Base-by-base conservation (phyloP, 2,329 filamentous ascomycete genomes). In the Cadophora luteo-olivacea region DNA sequence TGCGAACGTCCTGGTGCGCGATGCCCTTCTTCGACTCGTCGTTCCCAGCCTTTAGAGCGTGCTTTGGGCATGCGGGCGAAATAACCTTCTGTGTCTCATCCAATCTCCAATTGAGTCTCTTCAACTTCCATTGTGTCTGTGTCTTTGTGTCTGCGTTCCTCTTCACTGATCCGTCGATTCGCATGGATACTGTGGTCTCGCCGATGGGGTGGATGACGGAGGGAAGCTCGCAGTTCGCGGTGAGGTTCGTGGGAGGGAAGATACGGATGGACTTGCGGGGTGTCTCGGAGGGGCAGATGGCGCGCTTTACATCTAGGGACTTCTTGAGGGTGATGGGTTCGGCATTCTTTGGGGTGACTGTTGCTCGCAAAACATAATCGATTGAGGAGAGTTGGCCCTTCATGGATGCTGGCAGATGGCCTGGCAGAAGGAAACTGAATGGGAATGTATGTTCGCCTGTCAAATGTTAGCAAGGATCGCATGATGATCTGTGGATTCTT, bases 201-300 rank as follows among this genome's bases (percentile, higher is more conserved):
- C 93, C 92, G 69, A 94, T 92, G 5, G 95, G 94, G 81, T 97
- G 91, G 71, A 97, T 90, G 72, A 97, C 88, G 48, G 92, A 89
- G 58, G 91, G 91, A 72, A 97, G 90, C 75, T 93, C 90, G 71
- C 96, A 91, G 76, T 90, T 91, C 68, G 93, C 92, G 73, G 93
- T 94, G 76, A 99, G 90, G 81, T 97, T 96, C 73, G 96, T 99
- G 0, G 96, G 95, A 60, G 95, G 96, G 81, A 99, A 99, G 77
- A 98, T 92, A 77, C 95, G 93, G 71, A 97, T 90, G 19, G 92
- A 97, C 81, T 94, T 91, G 81, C 97, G 95, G 70, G 97, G 93
- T 64, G 87, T 85, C 61, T 93, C 92, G 2, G 92, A 88, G 64
- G 91, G 81, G 8, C 82, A 85, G 32, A 98, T 87, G 41, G 94